phyloP scores from a whole-genome alignment of 805 yeast genomes.

The Nakazawaea laoshanensis region DNA sequence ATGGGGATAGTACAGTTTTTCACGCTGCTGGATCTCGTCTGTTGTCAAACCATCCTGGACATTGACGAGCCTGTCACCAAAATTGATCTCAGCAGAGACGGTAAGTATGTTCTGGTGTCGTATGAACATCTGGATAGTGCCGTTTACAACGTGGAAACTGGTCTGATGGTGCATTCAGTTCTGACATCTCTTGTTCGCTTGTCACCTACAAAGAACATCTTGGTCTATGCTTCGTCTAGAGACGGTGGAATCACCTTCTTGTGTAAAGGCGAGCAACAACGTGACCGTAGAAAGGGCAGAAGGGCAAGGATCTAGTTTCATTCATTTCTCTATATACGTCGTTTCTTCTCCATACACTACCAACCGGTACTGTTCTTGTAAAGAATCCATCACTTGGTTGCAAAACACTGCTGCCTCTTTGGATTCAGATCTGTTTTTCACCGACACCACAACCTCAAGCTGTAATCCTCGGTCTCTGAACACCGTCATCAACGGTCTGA shows the following conservation, averaged over 20 bases:
- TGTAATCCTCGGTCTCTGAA: no score
- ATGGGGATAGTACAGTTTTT: slow-evolving; percentile 39
- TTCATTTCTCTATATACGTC: no score
- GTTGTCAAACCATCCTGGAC: slow-evolving; percentile 21
- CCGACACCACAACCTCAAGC: no score
- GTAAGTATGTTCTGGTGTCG: slow-evolving; percentile 28
- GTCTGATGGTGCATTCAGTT: slow-evolving; percentile 7
- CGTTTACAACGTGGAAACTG: slow-evolving; percentile 10
- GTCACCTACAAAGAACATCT: slow-evolving; percentile 11
- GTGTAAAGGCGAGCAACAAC: background rate
- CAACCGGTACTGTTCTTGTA: no score
- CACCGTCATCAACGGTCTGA: no score
- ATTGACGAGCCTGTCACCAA: slow-evolving; percentile 34
- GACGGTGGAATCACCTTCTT: slow-evolving; percentile 7
- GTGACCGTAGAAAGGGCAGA: background rate
- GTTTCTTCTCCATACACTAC: no score
- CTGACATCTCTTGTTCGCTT: no score
- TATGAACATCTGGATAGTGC: slow-evolving; percentile 19
- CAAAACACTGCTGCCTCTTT: no score
- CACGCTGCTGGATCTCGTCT: slow-evolving; percentile 25
- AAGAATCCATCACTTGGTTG: no score
- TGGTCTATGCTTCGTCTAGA: slow-evolving; percentile 4
- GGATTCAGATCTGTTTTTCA: no score
- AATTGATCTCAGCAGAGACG: slow-evolving; percentile 28
- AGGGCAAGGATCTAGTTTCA: no score